phyloP scores from a whole-genome alignment of 2,329 filamentous ascomycete species.

The Biscogniauxia marginata region DNA sequence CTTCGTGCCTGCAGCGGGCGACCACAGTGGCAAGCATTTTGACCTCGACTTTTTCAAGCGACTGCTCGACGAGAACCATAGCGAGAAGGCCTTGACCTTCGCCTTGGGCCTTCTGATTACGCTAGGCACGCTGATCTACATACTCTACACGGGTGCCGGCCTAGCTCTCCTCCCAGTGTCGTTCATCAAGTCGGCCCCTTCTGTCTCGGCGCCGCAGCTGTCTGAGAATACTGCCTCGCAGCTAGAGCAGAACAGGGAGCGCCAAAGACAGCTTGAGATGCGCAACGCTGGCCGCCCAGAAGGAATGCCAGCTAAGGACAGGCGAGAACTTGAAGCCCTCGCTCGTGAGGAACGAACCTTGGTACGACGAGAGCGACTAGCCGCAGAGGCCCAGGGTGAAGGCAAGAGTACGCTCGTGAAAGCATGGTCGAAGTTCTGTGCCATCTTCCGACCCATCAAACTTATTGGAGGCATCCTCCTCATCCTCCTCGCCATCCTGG shows the following conservation, averaged over 20 bases:
- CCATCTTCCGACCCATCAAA: conserved; percentile 84
- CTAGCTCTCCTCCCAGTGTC: conserved; percentile 85
- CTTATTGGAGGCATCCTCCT: conserved; percentile 80
- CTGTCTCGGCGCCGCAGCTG: conserved; percentile 78
- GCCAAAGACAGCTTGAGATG: conserved; percentile 86
- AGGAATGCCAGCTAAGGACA: conserved; percentile 78
- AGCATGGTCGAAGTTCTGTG: conserved; percentile 76
- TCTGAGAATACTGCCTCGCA: conserved; percentile 75
- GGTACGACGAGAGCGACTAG: conserved; percentile 82
- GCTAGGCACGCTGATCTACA: conserved; percentile 80
- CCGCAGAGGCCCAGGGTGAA: conserved; percentile 77
- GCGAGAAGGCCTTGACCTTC: conserved; percentile 90
- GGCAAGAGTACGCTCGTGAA: conserved; percentile 72
- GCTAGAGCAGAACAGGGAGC: conserved; percentile 83
- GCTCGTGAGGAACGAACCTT: conserved; percentile 89
- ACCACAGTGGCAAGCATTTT: conserved; percentile 62
- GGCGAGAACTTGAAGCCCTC: conserved; percentile 82
- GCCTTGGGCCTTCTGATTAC: conserved; percentile 84
- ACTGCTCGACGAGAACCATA: conserved; percentile 80
- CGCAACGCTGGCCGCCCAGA: conserved; percentile 75
- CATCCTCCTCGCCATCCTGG: conserved; percentile 68
- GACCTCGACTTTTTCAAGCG: conserved; percentile 92
- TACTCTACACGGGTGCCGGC: conserved; percentile 84
- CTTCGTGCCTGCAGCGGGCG: conserved; percentile 80
- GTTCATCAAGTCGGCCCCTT: conserved; percentile 87